Percentiles rank a stretch among this genome's conserved stretches.
Conservation (phyloP, 352 stramenopile species). For the Saprolegnia parasitica region DNA sequence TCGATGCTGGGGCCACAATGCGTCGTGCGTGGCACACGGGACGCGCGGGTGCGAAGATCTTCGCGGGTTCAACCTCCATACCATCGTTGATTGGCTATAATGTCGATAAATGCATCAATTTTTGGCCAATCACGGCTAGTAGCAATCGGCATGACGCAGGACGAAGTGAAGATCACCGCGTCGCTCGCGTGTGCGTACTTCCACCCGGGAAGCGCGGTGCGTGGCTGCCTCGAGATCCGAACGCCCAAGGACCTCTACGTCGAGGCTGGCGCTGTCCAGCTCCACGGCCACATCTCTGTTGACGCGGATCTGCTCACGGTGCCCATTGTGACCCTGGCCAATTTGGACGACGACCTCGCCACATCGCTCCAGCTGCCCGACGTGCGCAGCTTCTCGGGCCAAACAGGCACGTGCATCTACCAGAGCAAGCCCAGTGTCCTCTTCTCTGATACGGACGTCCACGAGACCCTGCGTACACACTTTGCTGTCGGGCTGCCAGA, state of each 20-base stretch:
- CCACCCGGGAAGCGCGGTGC: slow-evolving; percentile 48
- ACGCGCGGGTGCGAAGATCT: too few relatives aligned
- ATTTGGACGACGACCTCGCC: slow-evolving; percentile 32
- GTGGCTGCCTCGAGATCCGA: slow-evolving; percentile 46
- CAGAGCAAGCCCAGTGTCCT: slow-evolving; percentile 45
- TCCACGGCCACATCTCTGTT: slow-evolving; percentile 76
- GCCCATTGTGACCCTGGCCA: slow-evolving; percentile 78
- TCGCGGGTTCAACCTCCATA: background rate
- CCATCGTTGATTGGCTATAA: background rate
- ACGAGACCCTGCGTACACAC: slow-evolving; percentile 27
- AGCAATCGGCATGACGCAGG: slow-evolving; percentile 5
- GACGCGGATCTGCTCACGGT: slow-evolving; percentile 92
- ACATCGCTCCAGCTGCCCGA: slow-evolving; percentile 35
- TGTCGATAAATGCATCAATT: background rate
- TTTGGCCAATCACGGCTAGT: background rate
- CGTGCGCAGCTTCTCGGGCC: slow-evolving; percentile 48
- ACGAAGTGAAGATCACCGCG: slow-evolving; percentile 20
- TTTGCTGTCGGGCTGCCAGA: slow-evolving; percentile 52
- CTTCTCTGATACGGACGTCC: slow-evolving; percentile 56
- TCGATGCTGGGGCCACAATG: too few relatives aligned
- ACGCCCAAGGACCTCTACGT: slow-evolving; percentile 42
- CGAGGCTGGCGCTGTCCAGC: slow-evolving; percentile 46
- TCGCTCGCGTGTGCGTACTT: slow-evolving; percentile 48
- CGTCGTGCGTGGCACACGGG: too few relatives aligned
- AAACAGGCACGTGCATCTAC: slow-evolving; percentile 57